A percentile compares a stretch with the other conserved stretches of the same genome.
These are phyloP conservation scores for Saprolegnia parasitica DNA, from an alignment of 352 stramenopile genomes.

Conservation along the genomic window DNA sequence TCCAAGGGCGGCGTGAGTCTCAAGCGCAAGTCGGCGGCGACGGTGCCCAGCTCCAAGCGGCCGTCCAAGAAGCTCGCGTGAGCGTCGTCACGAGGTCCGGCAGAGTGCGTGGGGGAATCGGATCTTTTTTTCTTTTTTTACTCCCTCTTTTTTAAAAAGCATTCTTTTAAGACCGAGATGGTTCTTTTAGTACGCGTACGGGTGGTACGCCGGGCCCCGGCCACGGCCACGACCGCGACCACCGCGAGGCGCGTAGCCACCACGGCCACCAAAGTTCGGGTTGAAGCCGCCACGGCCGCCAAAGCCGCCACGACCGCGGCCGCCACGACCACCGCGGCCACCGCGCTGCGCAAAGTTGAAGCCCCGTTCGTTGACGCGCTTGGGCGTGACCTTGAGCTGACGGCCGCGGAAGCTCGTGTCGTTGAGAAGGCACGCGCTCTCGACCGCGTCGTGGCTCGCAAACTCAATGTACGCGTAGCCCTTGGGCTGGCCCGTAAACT, in stretches of 20 bases:
- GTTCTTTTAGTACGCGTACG: constrained; percentile 37
- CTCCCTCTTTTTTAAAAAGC: constrained; percentile 24
- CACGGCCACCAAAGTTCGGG: constrained; percentile 54
- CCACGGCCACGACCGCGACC: constrained; percentile 50
- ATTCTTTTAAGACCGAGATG: constrained; percentile 14
- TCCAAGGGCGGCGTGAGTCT: constrained; percentile 20
- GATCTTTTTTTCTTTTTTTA: constrained; percentile 30
- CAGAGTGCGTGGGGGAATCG: not conserved
- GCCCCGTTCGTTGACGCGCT: constrained; percentile 80
- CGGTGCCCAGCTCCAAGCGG: constrained; percentile 2
- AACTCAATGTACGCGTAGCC: constrained; percentile 95
- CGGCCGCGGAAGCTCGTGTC: constrained; percentile 89
- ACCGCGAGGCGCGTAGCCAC: constrained; percentile 64
- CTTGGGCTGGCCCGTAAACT: constrained; percentile 94
- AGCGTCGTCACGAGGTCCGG: not conserved
- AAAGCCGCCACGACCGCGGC: constrained; percentile 43
- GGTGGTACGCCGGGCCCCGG: constrained; percentile 48
- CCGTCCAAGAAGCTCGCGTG: constrained; percentile 23
- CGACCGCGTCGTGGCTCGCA: constrained; percentile 74
- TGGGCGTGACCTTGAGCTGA: constrained; percentile 87
- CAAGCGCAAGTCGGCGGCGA: constrained; percentile 27
- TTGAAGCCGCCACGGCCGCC: constrained; percentile 41
- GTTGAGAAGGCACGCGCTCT: constrained; percentile 88
- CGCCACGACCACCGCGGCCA: constrained; percentile 38
- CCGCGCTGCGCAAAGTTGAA: constrained; percentile 58